Evolutionary conservation across 2,329 filamentous ascomycete genomes (phyloP).

Genomic region (Alternaria solani): DNA sequence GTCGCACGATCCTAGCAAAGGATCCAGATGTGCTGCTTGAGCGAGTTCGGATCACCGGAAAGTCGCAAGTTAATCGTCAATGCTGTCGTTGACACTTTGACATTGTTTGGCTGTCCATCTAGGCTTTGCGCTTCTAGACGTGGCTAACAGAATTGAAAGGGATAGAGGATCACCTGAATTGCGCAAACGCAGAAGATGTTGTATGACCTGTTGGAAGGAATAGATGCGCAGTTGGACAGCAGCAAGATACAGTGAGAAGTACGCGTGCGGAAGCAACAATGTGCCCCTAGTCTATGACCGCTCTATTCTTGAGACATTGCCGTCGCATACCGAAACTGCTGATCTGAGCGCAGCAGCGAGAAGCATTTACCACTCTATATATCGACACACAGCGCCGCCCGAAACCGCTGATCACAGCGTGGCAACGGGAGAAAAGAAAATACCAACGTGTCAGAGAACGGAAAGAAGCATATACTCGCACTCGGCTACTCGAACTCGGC

Average conservation of each 20-base stretch:
- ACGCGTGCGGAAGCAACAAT: not conserved
- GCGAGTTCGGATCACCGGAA: not conserved
- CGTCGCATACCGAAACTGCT: not conserved
- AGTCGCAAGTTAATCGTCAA: not conserved
- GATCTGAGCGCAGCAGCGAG: not conserved
- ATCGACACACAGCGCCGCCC: not conserved
- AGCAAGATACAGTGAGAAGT: not conserved
- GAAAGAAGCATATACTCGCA: not conserved
- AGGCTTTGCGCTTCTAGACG: too few species aligned
- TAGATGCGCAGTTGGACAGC: not conserved
- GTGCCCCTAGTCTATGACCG: not conserved
- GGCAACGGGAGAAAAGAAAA: not conserved
- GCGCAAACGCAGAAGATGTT: too few species aligned
- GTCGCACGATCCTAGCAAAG: not conserved
- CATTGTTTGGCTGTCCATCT: too few species aligned
- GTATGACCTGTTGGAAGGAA: too few species aligned
- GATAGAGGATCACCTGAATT: too few species aligned
- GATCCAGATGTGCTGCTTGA: not conserved
- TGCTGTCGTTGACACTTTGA: too few species aligned
- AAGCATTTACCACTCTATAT: not conserved
- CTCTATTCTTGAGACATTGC: not conserved
- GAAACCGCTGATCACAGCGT: not conserved
- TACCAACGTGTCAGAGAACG: not conserved
- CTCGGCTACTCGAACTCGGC: constrained; percentile 1
- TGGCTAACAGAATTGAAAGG: too few species aligned